A percentile compares a stretch with the other conserved stretches of the same genome.
Evolutionary conservation across 345 rosid species (phyloP).

Genomic region (thale cress (Arabidopsis thaliana)): TAIR10.1 NC_003076.8:8318501-8319000

Average conservation of each 20-base stretch:
- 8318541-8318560: constrained; percentile 42
- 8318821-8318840: constrained; percentile 85
- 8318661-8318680: constrained; percentile 45
- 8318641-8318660: constrained; percentile 66
- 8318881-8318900: constrained; percentile 89
- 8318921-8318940: constrained; percentile 64
- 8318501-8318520: constrained; percentile 61
- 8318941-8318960: constrained; percentile 52
- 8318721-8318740: constrained; percentile 9
- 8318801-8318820: constrained; percentile 74
- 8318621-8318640: constrained; percentile 64
- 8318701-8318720: background rate
- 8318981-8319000: background rate
- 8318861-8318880: constrained; percentile 69
- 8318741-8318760: constrained; percentile 30
- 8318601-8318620: constrained; percentile 61
- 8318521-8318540: constrained; percentile 51
- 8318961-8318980: constrained; percentile 8
- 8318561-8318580: constrained; percentile 41
- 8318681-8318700: no score
- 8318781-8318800: constrained; percentile 78
- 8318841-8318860: constrained; percentile 68
- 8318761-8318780: constrained; percentile 63
- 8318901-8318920: constrained; percentile 64
- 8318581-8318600: constrained; percentile 48